Percentiles rank a stretch among this genome's conserved stretches.
These are phyloP conservation scores for Anacardium occidentale DNA, from an alignment of 345 rosid species.

Conservation along the genomic window DNA sequence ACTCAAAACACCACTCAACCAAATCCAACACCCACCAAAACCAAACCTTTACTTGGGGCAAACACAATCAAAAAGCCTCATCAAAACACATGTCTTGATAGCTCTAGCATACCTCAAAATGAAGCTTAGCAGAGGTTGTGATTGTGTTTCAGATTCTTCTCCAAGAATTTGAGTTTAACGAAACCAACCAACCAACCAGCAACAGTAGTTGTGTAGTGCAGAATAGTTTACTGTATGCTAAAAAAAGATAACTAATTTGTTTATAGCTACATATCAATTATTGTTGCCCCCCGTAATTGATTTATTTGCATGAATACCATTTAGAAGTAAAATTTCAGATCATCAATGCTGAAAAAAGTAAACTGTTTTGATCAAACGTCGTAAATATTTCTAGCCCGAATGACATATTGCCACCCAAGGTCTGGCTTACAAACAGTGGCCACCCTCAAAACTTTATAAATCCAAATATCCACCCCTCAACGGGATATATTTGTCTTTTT, in stretches of 20 bases:
- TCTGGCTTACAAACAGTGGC: no score
- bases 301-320: no score
- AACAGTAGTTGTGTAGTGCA: background rate
- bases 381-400: no score
- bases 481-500: no score
- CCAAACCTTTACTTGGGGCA: background rate
- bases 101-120: background rate
- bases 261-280: background rate
- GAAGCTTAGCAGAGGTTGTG: background rate
- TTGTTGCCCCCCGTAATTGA: no score
- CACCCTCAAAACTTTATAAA: no score
- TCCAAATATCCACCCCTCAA: no score
- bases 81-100: background rate
- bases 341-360: no score
- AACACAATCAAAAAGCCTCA: background rate
- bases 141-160: background rate
- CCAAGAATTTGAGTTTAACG: no score
- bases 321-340: no score
- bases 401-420: no score
- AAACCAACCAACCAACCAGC: background rate
- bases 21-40: background rate
- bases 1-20: background rate
- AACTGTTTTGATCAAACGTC: no score
- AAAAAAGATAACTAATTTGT: background rate
- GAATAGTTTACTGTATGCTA: background rate